These are phyloP conservation scores for Dothistroma septosporum DNA, from an alignment of 2,329 filamentous ascomycete genomes.

Conservation along the genomic window DNA sequence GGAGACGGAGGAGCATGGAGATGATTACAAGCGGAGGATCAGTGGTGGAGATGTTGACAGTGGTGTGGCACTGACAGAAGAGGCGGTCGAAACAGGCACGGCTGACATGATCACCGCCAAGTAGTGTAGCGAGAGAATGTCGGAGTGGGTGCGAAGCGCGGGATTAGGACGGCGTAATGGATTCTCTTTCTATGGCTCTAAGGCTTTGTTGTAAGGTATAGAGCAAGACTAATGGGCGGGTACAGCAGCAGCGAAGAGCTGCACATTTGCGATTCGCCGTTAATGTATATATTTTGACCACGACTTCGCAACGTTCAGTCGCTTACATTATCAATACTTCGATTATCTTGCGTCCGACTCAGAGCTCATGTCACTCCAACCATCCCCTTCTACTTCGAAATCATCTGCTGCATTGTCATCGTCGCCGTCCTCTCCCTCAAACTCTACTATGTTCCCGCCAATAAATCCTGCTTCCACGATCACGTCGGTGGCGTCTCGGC, in stretches of 20 bases:
- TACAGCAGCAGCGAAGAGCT: background rate
- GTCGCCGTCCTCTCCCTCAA: background rate
- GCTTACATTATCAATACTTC: background rate
- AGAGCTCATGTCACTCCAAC: background rate
- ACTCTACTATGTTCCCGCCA: background rate
- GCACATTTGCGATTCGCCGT: too few species aligned
- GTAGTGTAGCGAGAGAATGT: background rate
- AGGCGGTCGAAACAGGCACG: conserved; percentile 6
- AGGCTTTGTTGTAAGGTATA: background rate
- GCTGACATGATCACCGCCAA: conserved; percentile 7
- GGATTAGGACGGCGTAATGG: background rate
- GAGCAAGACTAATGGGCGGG: background rate
- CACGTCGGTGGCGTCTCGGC: background rate
- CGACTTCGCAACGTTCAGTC: background rate
- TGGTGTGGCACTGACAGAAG: conserved; percentile 50
- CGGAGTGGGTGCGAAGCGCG: background rate
- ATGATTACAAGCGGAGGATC: background rate
- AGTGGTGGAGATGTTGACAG: conserved; percentile 47
- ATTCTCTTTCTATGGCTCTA: background rate
- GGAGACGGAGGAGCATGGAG: background rate
- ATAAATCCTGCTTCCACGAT: background rate
- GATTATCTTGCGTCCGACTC: background rate
- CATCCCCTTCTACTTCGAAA: background rate
- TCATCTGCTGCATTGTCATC: too few species aligned
- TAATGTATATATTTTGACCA: too few species aligned